Base-by-base conservation (phyloP, 371 early-diverging fungal species). In the Mortierella sp. region DNA sequence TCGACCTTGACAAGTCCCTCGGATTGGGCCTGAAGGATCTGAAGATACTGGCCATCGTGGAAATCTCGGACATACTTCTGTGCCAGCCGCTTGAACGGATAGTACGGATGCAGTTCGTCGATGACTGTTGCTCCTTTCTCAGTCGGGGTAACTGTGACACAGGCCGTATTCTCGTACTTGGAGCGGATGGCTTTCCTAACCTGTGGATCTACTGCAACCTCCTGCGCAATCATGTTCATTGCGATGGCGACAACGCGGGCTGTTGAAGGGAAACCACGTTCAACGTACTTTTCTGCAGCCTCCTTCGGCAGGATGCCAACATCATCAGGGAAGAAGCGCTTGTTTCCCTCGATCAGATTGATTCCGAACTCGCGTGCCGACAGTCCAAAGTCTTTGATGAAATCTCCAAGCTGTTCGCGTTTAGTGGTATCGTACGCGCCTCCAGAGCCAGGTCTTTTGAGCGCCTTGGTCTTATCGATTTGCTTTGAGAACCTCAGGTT, bases 41-140 rank as follows among this genome's bases (percentile, higher is more conserved):
- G 86, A 28, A 96, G 74, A 68, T 95, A 94, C 72, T 91, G 90
- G 2, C 86, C 91, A 57, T 91, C 87, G 12, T 71, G 80, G 64
- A 95, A 95, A 17, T 80, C 87, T 4, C 74, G 67, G 10, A 94
- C 79, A 2, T 91, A 94, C 71, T 97, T 97, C 25, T 89, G 85
- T 12, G 77, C 73, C 59, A 98, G 70, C 54, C 89, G 97, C 82
- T 97, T 96, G 86, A 94, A 96, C 1, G 91, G 88, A 82, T 88
- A 84, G 63, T 86, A 92, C 1, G 93, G 90, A 63, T 97, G 96
- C 17, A 87, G 80, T 2, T 84, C 88, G 45, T 94, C 94, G 60
- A 98, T 95, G 48, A 84, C 88, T 25, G 61, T 76, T 21, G 79
- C 78, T 0, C 98, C 98, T 58, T 88, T 89, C 29, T 90, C 91